phyloP scores from a whole-genome alignment of 2,329 filamentous ascomycete species.

The Apiospora pterosperma region DNA sequence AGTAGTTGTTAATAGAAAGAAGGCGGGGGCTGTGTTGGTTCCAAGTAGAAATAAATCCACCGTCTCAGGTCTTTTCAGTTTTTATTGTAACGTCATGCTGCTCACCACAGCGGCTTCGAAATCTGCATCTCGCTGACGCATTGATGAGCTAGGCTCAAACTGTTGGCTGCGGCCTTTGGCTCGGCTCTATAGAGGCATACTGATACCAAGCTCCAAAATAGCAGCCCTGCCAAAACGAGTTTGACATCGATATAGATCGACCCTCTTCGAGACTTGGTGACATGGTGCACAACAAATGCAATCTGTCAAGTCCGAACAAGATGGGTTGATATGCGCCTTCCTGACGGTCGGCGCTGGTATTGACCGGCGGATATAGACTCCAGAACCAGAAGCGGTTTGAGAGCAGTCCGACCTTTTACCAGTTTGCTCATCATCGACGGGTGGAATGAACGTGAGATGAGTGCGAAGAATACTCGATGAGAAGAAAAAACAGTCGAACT shows the following conservation, averaged over 20 bases:
- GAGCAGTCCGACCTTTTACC: constrained; percentile 15
- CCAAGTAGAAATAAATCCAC: background rate
- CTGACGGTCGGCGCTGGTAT: background rate
- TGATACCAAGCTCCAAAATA: constrained; percentile 9
- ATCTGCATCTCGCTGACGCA: constrained; percentile 6
- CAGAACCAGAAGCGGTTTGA: constrained; percentile 11
- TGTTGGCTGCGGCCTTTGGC: constrained; percentile 12
- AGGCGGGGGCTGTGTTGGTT: constrained; percentile 2
- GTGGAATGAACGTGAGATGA: background rate
- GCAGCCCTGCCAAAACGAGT: background rate
- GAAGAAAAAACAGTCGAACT: background rate
- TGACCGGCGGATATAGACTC: constrained; percentile 7
- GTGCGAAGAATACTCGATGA: background rate
- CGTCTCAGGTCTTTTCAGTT: constrained; percentile 16
- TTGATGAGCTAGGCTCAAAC: background rate
- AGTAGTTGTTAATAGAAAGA: background rate
- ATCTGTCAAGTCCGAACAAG: background rate
- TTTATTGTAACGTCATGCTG: constrained; percentile 11
- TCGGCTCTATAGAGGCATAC: constrained; percentile 3
- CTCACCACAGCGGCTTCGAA: constrained; percentile 13
- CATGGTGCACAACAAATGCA: background rate
- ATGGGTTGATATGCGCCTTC: background rate
- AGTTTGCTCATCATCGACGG: constrained; percentile 12
- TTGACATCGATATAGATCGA: constrained; percentile 1
- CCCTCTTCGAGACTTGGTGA: background rate